Evolutionary conservation across 2,329 filamentous ascomycete genomes (phyloP).

Genomic region (Colletotrichum falcatum): DNA sequence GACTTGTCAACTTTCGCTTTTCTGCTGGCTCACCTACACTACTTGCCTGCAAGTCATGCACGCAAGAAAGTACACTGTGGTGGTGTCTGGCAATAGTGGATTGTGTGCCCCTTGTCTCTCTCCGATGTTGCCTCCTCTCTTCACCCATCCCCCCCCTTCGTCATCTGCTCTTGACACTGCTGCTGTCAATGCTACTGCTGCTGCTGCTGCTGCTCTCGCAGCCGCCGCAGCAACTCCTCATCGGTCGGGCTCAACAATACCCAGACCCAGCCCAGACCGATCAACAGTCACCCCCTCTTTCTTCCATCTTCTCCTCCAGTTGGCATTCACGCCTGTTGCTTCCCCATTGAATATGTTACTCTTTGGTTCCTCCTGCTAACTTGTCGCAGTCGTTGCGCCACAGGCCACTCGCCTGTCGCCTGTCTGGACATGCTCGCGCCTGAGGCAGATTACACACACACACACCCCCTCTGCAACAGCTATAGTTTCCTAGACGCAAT

Average conservation of each 20-base stretch:
- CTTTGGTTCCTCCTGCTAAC: slow-evolving; percentile 26
- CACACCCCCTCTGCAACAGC: slow-evolving; percentile 4
- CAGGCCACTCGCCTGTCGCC: slow-evolving; percentile 18
- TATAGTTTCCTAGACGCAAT: slow-evolving; percentile 12
- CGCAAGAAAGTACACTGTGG: slow-evolving; percentile 33
- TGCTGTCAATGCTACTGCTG: neutral
- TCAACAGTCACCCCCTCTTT: slow-evolving; percentile 24
- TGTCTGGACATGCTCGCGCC: slow-evolving; percentile 28
- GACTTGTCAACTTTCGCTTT: slow-evolving; percentile 32
- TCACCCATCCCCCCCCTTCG: neutral
- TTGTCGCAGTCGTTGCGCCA: slow-evolving; percentile 7
- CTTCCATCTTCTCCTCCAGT: neutral
- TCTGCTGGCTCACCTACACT: slow-evolving; percentile 18
- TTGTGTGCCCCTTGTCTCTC: slow-evolving; percentile 25
- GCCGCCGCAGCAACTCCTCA: slow-evolving; percentile 22
- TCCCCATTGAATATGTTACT: slow-evolving; percentile 28
- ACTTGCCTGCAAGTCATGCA: slow-evolving; percentile 26
- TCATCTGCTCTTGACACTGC: neutral
- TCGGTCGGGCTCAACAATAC: slow-evolving; percentile 38
- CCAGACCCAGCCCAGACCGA: slow-evolving; percentile 28
- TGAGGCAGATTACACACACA: slow-evolving; percentile 14
- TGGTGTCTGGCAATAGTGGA: slow-evolving; percentile 27
- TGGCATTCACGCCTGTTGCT: slow-evolving; percentile 18
- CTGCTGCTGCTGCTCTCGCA: neutral
- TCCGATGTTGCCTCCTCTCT: slow-evolving; percentile 34